phyloP scores from a whole-genome alignment of 257 asterid species.

The Orobanche coerulescens region DNA sequence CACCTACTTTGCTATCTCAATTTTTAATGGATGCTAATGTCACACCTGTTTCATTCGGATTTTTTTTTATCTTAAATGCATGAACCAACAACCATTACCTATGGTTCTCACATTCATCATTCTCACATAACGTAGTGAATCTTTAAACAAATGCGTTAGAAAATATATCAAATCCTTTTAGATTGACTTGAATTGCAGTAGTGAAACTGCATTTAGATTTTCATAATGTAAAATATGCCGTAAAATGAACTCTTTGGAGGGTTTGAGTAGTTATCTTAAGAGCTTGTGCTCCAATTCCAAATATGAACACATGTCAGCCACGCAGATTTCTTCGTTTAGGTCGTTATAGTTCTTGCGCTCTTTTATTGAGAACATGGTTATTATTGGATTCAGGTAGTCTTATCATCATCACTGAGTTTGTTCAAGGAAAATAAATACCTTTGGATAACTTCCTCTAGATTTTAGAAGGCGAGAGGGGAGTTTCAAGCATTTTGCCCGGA shows the following conservation, averaged over 20 bases:
- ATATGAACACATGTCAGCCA: conserved; percentile 9
- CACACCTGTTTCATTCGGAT: neutral
- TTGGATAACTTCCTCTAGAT: too few species aligned
- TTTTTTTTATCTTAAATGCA: conserved; percentile 1
- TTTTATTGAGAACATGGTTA: too few species aligned
- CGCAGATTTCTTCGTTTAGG: neutral
- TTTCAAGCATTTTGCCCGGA: too few species aligned
- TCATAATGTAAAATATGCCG: neutral
- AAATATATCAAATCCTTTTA: neutral
- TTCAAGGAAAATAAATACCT: too few species aligned
- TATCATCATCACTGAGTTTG: too few species aligned
- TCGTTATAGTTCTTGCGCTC: neutral
- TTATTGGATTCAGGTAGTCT: too few species aligned
- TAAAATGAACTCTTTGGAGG: neutral
- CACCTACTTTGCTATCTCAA: conserved; percentile 13
- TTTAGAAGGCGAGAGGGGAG: too few species aligned
- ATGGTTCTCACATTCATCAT: neutral
- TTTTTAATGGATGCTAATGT: neutral
- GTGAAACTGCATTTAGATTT: neutral
- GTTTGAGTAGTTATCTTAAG: neutral
- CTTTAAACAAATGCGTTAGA: too few species aligned
- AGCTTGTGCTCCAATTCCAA: neutral
- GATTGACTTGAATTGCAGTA: too few species aligned
- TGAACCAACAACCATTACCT: neutral
- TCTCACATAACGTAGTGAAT: neutral